Base-by-base conservation (phyloP, 2,329 filamentous ascomycete genomes). In the Fonsecaea pedrosoi region DNA sequence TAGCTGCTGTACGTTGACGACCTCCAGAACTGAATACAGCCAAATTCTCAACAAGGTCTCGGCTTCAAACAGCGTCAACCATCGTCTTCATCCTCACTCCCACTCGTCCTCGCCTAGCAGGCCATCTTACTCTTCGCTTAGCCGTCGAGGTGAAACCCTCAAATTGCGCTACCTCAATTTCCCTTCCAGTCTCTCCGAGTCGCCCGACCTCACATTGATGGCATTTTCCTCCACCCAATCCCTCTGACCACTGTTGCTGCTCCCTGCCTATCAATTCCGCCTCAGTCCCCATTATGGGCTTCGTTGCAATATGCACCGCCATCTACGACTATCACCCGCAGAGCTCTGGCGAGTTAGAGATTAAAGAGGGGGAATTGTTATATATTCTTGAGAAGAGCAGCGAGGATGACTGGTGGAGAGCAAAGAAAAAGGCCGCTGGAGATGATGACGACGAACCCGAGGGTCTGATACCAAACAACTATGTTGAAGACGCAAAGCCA, bases 271-370 rank as follows among this genome's bases (percentile, higher is more conserved):
- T 58, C 57, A n/a, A 54, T 57, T 42, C 32, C 18, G 38, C 64
- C 34, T 63, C 55, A n/a, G 30, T 54, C 45, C 64, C 63, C 71
- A 77, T 67, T 63, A 97, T 97, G 94, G 92, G 91, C 72, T 98
- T 98, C 83, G 82, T 96, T 75, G 94, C 92, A 74, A 89, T 98
- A 72, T 97, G 92, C 83, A 91, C 88, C 77, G 94, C 94, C 75
- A 77, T 97, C 75, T 98, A 96, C 84, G 93, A 97, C 82, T 98
- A 98, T 83, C 85, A 86, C 77, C 92, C 94, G 70, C 92, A 96
- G 79, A 89, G 88, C 73, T 90, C 92, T 75, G 91, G 91, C 71
- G 94, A 98, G 85, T 85, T 98, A 68, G 86, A 89, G 70, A 91
- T 98, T 74, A 83, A 82, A 64, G 94, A 97, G 76, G 93, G 93